Evolutionary conservation across 2,329 filamentous ascomycete species (phyloP).

Genomic region (Paracorniculantispora psalliotae): DNA sequence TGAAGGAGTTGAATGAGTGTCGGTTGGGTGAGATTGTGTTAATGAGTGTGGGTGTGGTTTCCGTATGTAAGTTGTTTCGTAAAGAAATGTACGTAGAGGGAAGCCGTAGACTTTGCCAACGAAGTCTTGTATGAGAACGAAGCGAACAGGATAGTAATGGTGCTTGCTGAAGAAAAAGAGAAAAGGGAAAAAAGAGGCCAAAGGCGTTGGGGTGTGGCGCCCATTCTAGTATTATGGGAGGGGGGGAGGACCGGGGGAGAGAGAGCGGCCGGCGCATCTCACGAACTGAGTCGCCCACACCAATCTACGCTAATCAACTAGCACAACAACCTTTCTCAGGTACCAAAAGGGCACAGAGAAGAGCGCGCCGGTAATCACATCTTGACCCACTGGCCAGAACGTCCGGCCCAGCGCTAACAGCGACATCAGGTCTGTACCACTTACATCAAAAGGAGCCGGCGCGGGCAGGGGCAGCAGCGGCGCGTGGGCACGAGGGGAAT

Average conservation of each 20-base stretch:
- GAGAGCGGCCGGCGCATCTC: neutral
- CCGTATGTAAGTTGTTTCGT: conserved; percentile 23
- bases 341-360: neutral
- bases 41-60: conserved; percentile 24
- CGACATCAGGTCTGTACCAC: neutral
- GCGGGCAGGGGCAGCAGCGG: neutral
- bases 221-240: neutral
- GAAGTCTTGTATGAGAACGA: conserved; percentile 35
- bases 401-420: neutral
- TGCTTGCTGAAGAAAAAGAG: conserved; percentile 16
- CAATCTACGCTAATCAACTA: neutral
- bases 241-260: neutral
- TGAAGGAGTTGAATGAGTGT: neutral
- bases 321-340: neutral
- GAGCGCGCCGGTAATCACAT: neutral
- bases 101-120: conserved; percentile 49
- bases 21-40: conserved; percentile 16
- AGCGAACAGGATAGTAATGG: conserved; percentile 13
- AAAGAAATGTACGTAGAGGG: conserved; percentile 16
- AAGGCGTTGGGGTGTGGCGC: neutral
- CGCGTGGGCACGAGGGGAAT: neutral
- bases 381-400: neutral
- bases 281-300: neutral
- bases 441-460: neutral
- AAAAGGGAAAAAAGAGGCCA: conserved; percentile 14